Evolutionary conservation across 1,139 yeast species (phyloP).

Genomic region (Sugiyamaella novakii): DNA sequence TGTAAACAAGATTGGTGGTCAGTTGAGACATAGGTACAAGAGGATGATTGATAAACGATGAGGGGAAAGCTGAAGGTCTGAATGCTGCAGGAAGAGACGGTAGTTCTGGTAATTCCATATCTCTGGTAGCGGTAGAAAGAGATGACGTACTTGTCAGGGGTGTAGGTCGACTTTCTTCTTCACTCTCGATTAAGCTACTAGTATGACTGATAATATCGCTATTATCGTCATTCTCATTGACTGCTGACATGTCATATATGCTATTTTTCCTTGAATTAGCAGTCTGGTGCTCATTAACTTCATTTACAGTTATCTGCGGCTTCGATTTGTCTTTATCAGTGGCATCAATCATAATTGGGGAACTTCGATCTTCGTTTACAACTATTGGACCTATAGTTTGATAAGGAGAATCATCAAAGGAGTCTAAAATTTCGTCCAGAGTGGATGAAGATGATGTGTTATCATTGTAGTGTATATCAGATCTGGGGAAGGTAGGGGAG

Average conservation of each 20-base stretch:
- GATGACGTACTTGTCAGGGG: conserved; percentile 19
- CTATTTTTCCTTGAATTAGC: not conserved
- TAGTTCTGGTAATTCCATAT: conserved; percentile 15
- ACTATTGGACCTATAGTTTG: conserved; percentile 4
- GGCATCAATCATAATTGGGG: not conserved
- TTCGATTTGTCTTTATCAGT: not conserved
- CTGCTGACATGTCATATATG: not conserved
- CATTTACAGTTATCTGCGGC: not conserved
- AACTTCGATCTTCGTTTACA: conserved; percentile 4
- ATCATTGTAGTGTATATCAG: conserved; percentile 7
- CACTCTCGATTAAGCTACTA: no score
- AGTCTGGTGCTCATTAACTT: not conserved
- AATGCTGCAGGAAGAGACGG: not conserved
- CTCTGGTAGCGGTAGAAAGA: conserved; percentile 8
- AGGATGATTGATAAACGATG: conserved; percentile 28
- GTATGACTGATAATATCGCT: conserved; percentile 2
- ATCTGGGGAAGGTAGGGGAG: conserved; percentile 1
- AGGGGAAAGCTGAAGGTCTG: conserved; percentile 4
- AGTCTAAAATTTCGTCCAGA: conserved; percentile 35
- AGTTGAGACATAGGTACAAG: conserved; percentile 34
- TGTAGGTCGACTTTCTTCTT: conserved; percentile 9
- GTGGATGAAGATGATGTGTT: conserved; percentile 36
- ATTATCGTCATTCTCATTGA: not conserved
- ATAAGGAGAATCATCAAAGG: conserved; percentile 27
- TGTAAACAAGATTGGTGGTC: conserved; percentile 27